Evolutionary conservation across 805 yeast species (phyloP).

Genomic region (Candida corydali): DNA sequence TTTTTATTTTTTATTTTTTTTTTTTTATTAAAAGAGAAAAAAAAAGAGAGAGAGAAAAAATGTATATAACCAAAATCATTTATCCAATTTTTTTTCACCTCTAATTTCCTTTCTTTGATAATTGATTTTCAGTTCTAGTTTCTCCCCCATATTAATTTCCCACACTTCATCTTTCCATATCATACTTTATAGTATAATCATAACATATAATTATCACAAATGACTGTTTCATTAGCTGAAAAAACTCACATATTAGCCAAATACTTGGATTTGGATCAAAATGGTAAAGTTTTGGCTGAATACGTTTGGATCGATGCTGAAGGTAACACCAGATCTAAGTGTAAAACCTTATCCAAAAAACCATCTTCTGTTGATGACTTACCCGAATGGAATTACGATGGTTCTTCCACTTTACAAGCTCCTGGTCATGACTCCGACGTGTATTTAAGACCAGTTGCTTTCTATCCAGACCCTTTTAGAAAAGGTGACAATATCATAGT

Average conservation of each 20-base stretch:
- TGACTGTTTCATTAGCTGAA: slow-evolving; percentile 44
- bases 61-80: no score
- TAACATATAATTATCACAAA: slow-evolving; percentile 8
- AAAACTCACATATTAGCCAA: slow-evolving; percentile 81
- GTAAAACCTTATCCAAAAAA: slow-evolving; percentile 73
- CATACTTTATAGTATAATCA: no score
- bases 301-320: slow-evolving; percentile 97
- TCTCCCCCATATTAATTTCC: no score
- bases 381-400: slow-evolving; percentile 99
- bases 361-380: slow-evolving; percentile 76
- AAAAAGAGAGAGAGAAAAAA: no score
- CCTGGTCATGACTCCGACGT: slow-evolving; percentile 97
- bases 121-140: no score
- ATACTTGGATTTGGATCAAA: slow-evolving; percentile 79
- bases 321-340: slow-evolving; percentile 89
- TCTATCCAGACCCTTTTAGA: slow-evolving; percentile 96
- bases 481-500: slow-evolving; percentile 96
- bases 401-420: slow-evolving; percentile 97
- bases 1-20: no score
- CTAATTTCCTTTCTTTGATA: no score
- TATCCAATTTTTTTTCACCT: no score
- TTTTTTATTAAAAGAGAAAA: no score
- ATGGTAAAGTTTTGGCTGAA: slow-evolving; percentile 87
- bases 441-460: slow-evolving; percentile 92
- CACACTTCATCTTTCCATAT: neutral